Evolutionary conservation across 2,329 filamentous ascomycete species (phyloP).

Genomic region (Didymella arachidicola): DNA sequence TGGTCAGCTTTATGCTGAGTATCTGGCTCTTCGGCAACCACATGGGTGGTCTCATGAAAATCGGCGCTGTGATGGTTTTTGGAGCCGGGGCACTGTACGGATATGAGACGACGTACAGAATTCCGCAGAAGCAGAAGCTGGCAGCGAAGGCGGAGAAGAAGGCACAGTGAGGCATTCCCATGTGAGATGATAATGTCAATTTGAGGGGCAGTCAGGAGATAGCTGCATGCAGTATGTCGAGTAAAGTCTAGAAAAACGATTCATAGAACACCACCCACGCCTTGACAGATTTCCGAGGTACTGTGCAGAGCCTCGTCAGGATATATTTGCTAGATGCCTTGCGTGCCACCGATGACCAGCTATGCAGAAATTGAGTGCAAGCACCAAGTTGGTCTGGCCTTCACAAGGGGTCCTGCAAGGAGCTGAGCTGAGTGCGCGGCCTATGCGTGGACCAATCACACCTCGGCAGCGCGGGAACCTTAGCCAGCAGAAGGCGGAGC

Average conservation of each 20-base stretch:
- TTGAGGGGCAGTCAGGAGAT: not conserved
- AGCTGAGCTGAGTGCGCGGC: constrained; percentile 15
- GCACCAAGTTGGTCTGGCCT: not conserved
- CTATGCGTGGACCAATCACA: constrained; percentile 8
- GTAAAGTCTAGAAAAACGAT: not conserved
- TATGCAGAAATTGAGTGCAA: not conserved
- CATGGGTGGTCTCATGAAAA: constrained; percentile 75
- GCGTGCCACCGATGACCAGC: not conserved
- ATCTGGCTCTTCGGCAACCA: constrained; percentile 94
- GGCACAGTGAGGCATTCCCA: constrained; percentile 26
- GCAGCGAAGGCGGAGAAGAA: constrained; percentile 37
- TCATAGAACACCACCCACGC: not conserved
- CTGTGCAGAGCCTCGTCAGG: not conserved
- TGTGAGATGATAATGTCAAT: not conserved
- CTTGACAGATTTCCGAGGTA: not conserved
- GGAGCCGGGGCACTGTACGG: constrained; percentile 90
- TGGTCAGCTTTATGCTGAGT: constrained; percentile 88
- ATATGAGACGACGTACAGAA: constrained; percentile 67
- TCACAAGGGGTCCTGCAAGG: constrained; percentile 15
- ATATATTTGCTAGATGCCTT: not conserved
- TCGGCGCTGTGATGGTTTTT: constrained; percentile 88
- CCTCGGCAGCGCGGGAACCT: constrained; percentile 1
- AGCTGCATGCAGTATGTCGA: not conserved
- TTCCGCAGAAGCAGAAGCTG: constrained; percentile 51
- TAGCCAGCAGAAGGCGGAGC: constrained; percentile 15